phyloP scores from a whole-genome alignment of 495 filamentous ascomycete species.

The Choiromyces venosus region DNA sequence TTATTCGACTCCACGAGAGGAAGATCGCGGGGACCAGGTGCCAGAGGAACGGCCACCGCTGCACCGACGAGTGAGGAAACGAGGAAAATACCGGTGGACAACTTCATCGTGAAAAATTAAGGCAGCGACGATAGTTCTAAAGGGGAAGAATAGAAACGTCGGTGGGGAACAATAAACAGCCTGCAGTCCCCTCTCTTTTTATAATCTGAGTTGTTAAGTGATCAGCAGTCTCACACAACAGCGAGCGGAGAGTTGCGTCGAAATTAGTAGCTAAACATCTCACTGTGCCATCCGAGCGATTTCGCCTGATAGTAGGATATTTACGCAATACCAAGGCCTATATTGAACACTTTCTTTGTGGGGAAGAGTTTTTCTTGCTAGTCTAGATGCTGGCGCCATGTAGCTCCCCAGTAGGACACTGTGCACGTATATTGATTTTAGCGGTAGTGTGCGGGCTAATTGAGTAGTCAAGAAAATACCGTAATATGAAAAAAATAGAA shows the following conservation, averaged over 20 bases:
- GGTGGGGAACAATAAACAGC: background rate
- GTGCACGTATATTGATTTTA: background rate
- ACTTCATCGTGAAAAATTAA: background rate
- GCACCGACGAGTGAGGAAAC: background rate
- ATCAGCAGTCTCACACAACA: background rate
- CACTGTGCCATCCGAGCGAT: background rate
- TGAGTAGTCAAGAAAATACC: background rate
- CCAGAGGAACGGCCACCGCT: background rate
- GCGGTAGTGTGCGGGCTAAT: background rate
- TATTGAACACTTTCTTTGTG: background rate
- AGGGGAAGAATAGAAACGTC: background rate
- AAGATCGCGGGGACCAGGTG: background rate
- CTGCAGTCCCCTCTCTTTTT: background rate
- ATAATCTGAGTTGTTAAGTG: background rate
- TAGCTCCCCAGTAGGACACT: background rate
- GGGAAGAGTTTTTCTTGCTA: background rate
- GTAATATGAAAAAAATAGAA: background rate
- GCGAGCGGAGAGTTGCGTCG: background rate
- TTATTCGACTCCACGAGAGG: constrained; percentile 34
- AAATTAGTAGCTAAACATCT: background rate
- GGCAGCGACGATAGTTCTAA: background rate
- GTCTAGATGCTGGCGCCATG: background rate
- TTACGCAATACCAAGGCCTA: background rate
- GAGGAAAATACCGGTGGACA: background rate
- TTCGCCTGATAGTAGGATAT: background rate